Base-by-base conservation (phyloP, 192 early-diverging fungal genomes). In the Backusella tuberculispora region DNA sequence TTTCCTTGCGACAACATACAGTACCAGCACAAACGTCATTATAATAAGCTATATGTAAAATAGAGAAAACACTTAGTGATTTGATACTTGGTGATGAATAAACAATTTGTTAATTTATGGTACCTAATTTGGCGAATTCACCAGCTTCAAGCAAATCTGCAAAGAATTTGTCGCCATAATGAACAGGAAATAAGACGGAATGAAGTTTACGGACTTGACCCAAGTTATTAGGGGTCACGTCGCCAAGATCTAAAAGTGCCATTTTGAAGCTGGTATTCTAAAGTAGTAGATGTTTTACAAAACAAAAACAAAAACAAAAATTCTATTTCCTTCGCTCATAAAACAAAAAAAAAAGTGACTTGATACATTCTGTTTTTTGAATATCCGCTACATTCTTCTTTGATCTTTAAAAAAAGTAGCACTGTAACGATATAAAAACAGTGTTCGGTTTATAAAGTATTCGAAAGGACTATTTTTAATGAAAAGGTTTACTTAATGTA, bases 101-200 rank as follows among this genome's bases (percentile, higher is more conserved):
- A 65, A 69, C 4, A 26, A 24, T 5, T 45, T 12, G 12, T 17
- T 19, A 48, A 29, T 29, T 34, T 6, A 15, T 38, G 78, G 38
- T 86, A 89, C 88, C 90, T 47, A 93, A 81, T 77, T 90, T 89
- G 29, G 89, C 90, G 76, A 90, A 91, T 81, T 93, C 89, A 17
- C 86, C 90, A 2, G 85, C 87, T 38, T 86, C 83, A 26, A 91
- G 71, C 40, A 96, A 86, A 34, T 91, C 83, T 72, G 87, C 87
- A 78, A 95, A 98, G 76, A 96, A 98, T 48, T 84, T 73, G 26
- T 88, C 85, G 50, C 89, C 86, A 82, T 97, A 98, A 15, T 80
- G 77, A 12, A 98, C 92, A n/a, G 97, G 97, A 69, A 98, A 96
- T 38, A 98, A 80, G 40, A 88, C 87, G 6, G 81, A 72, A 79